Conservation (phyloP, 805 yeast species). For the Lipomyces sp. region DNA sequence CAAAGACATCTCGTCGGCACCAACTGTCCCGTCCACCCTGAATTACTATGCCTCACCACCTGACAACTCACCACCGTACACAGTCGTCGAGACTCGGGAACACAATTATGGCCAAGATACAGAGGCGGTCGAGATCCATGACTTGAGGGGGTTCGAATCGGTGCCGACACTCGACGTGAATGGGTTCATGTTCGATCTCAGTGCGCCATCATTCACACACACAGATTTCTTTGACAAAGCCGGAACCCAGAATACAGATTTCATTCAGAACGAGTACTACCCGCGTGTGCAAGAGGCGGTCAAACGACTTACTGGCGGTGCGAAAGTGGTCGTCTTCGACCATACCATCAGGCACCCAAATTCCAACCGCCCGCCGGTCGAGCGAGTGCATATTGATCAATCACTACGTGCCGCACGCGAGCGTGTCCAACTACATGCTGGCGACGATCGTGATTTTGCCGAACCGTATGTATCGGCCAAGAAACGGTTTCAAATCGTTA, state of each 20-base stretch:
- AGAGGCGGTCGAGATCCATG: constrained; percentile 13
- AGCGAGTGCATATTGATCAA: constrained; percentile 39
- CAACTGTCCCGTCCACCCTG: constrained; percentile 3
- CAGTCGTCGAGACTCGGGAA: constrained; percentile 39
- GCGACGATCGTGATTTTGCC: constrained; percentile 36
- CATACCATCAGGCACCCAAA: constrained; percentile 36
- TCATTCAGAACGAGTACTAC: constrained; percentile 36
- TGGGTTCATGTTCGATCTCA: constrained; percentile 30
- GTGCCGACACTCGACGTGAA: constrained; percentile 29
- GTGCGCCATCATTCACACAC: constrained; percentile 15
- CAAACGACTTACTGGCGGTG: constrained; percentile 38
- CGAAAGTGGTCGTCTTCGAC: constrained; percentile 36
- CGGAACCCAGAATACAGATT: background rate
- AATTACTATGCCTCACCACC: constrained; percentile 30
- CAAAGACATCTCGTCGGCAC: background rate
- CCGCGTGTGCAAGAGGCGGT: constrained; percentile 36
- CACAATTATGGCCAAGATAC: constrained; percentile 22
- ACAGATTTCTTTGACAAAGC: constrained; percentile 32
- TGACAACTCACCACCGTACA: constrained; percentile 29
- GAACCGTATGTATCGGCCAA: constrained; percentile 8
- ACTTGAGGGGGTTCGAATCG: constrained; percentile 28
- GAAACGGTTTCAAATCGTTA: constrained; percentile 37
- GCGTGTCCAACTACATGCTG: constrained; percentile 37
- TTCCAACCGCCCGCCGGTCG: constrained; percentile 37
- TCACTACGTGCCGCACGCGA: constrained; percentile 35